Evolutionary conservation across 148 eudicot genomes (phyloP).

Genomic region (Dianthus caryophyllus): DNA sequence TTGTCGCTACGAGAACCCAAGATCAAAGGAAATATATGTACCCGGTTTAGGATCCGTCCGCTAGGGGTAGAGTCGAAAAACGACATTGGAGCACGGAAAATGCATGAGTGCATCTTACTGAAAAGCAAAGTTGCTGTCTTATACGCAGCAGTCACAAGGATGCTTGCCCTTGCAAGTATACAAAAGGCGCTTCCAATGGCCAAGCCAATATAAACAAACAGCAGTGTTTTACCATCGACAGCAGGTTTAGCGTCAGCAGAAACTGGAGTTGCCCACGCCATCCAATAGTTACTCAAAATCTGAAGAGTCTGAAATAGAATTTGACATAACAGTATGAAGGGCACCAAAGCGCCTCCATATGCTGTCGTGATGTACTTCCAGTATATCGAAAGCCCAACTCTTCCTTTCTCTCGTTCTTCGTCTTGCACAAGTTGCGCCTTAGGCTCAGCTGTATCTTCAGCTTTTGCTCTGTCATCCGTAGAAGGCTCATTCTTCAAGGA

Average conservation of each 20-base stretch:
- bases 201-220: conserved; percentile 31
- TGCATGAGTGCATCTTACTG: conserved; percentile 38
- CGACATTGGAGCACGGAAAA: conserved; percentile 53
- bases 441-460: too few species aligned
- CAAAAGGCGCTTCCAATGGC: conserved; percentile 34
- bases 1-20: too few species aligned
- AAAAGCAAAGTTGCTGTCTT: conserved; percentile 43
- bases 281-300: conserved; percentile 43
- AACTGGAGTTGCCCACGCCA: conserved; percentile 46
- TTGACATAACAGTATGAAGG: conserved; percentile 33
- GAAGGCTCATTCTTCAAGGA: conserved; percentile 10
- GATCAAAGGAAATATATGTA: conserved; percentile 5
- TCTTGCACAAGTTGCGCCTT: conserved; percentile 48
- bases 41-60: conserved; percentile 48
- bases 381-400: conserved; percentile 35
- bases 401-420: conserved; percentile 44
- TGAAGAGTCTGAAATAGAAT: conserved; percentile 37
- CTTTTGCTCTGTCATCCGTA: neutral
- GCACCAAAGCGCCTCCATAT: conserved; percentile 41
- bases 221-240: conserved; percentile 23
- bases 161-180: conserved; percentile 24
- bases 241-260: conserved; percentile 24
- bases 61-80: conserved; percentile 54
- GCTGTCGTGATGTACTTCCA: conserved; percentile 41
- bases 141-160: conserved; percentile 23